Conservation (phyloP, 1,284 basidiomycete species). For the Trametes hirsuta region DNA sequence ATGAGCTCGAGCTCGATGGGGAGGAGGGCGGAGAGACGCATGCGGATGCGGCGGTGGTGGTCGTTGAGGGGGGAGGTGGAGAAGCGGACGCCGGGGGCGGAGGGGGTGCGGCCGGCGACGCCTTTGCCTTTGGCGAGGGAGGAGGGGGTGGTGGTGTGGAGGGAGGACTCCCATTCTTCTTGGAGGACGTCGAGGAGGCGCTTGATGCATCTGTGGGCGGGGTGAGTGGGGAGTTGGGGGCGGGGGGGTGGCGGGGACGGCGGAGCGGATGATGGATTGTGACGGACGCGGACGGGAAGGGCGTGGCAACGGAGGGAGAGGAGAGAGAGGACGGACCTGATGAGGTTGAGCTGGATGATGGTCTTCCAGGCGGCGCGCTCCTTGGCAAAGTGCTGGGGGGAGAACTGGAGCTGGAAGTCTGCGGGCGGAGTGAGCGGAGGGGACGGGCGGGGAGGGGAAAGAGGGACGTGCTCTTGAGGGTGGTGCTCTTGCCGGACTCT, state of each 20-base stretch:
- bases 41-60: slow-evolving; percentile 48
- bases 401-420: slow-evolving; percentile 73
- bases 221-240: neutral
- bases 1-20: slow-evolving; percentile 57
- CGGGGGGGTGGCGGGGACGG: neutral
- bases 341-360: slow-evolving; percentile 70
- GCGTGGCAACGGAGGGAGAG: neutral
- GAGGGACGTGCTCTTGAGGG: slow-evolving; percentile 56
- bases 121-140: slow-evolving; percentile 14
- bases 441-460: no score
- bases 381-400: slow-evolving; percentile 58
- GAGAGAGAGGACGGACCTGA: slow-evolving; percentile 46
- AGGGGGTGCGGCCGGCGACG: slow-evolving; percentile 20
- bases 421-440: neutral
- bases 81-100: slow-evolving; percentile 26
- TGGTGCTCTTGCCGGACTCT: slow-evolving; percentile 72
- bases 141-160: slow-evolving; percentile 16
- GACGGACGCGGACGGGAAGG: neutral
- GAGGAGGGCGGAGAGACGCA: slow-evolving; percentile 63
- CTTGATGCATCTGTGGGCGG: slow-evolving; percentile 48
- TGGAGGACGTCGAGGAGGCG: slow-evolving; percentile 53
- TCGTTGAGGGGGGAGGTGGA: slow-evolving; percentile 24
- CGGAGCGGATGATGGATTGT: neutral
- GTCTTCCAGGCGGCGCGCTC: slow-evolving; percentile 64
- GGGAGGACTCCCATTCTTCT: slow-evolving; percentile 47